Evolutionary conservation across 1,284 basidiomycete species (phyloP), one percentile per base, ranked within the genome.

Genomic region (Cerrena zonata): DNA sequence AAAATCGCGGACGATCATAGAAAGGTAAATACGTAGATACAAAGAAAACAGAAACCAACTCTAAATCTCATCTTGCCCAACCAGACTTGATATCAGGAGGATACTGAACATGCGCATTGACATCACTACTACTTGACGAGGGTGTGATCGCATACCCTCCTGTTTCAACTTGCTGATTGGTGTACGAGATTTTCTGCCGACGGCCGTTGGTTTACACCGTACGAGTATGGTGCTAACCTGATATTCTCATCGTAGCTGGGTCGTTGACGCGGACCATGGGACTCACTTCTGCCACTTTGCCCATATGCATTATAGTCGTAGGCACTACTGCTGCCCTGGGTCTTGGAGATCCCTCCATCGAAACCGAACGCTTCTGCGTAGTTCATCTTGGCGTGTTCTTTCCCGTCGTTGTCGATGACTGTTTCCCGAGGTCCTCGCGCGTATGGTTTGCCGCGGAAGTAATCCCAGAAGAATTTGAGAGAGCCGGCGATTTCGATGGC

Each of bases 401-500:
- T 64, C 30, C 65, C 63, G 27, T 64, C 57, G 12, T 52, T 41
- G 44, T 64, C 58, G 39, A 55, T 57, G 49, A 57, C 43, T 36
- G 57, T 62, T 45, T 66, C 62, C 10, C 61, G 66, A 47, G 67
- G 62, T 10, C 75, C 65, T 53, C 69, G 71, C 26, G 79, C 71
- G 43, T 69, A 61, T 5, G 77, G 73, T 55, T 75, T 76, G 49
- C 79, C 70, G 19, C 70, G 70, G 12, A 66, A 50, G 59, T 68
- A 77, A 60, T 71, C 69, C 49, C 78, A 54, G 67, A 82, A 89
- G 71, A 82, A 91, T 53, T 67, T 73, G 54, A 86, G 53, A 1
- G 86, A 87, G 47, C 70, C 66, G 41, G 61, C 65, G 22, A 90
- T 89, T 66, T 91, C 89, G 34, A 65, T 47, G 2, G 64, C 58